phyloP scores from a whole-genome alignment of 306 rosid species.

The Hippophae gyantsensis region DNA sequence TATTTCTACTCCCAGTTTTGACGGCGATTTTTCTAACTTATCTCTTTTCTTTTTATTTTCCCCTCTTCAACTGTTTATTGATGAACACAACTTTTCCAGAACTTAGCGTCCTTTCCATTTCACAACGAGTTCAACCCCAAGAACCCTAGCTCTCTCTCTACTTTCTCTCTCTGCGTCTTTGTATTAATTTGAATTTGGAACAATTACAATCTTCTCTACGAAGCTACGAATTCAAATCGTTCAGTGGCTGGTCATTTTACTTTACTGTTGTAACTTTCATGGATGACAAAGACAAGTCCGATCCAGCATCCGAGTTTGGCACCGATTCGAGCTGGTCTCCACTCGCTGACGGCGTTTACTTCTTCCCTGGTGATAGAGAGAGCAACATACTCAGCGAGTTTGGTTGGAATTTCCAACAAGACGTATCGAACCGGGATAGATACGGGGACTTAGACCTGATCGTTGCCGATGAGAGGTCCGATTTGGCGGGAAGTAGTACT shows the following conservation, averaged over 20 bases:
- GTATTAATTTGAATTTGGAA: not conserved
- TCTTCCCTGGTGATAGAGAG: constrained; percentile 36
- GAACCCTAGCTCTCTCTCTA: constrained; percentile 44
- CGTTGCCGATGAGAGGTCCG: constrained; percentile 20
- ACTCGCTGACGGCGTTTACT: constrained; percentile 25
- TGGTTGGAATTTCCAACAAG: constrained; percentile 56
- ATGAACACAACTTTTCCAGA: constrained; percentile 50
- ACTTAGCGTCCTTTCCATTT: constrained; percentile 55
- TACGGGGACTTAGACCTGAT: constrained; percentile 20
- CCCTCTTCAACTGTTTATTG: constrained; percentile 34
- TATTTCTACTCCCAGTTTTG: constrained; percentile 28
- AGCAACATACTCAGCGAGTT: constrained; percentile 46
- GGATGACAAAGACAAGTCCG: constrained; percentile 31
- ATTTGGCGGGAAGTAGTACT: constrained; percentile 17
- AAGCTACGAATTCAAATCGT: constrained; percentile 8
- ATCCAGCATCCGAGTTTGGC: constrained; percentile 38
- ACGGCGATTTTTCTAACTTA: constrained; percentile 54
- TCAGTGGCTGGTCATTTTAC: not conserved
- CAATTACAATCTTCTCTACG: constrained; percentile 3
- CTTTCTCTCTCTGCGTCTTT: not conserved
- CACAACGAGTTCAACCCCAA: constrained; percentile 26
- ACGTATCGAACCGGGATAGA: constrained; percentile 10
- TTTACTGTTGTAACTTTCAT: constrained; percentile 14
- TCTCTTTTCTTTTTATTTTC: constrained; percentile 23
- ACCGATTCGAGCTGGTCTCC: constrained; percentile 41